phyloP scores from a whole-genome alignment of 2,329 filamentous ascomycete genomes.

The Talaromyces sp. region DNA sequence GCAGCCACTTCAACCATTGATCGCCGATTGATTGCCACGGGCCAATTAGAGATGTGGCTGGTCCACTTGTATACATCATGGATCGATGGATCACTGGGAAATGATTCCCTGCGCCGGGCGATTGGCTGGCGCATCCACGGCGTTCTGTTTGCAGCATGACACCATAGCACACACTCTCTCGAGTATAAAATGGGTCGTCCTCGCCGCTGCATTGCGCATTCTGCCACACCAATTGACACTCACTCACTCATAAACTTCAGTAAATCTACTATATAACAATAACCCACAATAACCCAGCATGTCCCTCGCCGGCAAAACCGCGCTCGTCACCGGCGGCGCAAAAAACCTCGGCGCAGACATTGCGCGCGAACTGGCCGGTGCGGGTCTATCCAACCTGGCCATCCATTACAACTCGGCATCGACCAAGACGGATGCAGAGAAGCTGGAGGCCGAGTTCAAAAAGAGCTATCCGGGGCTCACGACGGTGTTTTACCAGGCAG shows the following conservation, averaged over 20 bases:
- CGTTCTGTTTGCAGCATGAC: background rate
- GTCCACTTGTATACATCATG: background rate
- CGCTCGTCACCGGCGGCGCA: constrained; percentile 39
- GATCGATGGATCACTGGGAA: background rate
- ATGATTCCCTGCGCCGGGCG: background rate
- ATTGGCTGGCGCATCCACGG: background rate
- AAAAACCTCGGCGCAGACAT: constrained; percentile 40
- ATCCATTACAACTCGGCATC: constrained; percentile 40
- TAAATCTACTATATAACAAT: background rate
- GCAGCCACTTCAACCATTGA: background rate
- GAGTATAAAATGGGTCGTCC: background rate
- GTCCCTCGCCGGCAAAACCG: constrained; percentile 34
- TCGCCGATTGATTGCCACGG: background rate
- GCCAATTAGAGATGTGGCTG: background rate
- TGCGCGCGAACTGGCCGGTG: constrained; percentile 30
- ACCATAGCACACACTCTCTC: background rate
- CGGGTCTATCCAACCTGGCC: constrained; percentile 31
- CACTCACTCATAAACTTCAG: background rate
- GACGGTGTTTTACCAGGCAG: constrained; percentile 39
- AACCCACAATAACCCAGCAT: background rate
- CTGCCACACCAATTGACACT: background rate
- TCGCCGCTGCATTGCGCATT: background rate
- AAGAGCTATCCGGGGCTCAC: constrained; percentile 26
- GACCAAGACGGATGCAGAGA: constrained; percentile 32
- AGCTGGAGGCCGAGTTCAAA: constrained; percentile 35